Percentiles rank a stretch among this genome's conserved stretches.
phyloP scores from a whole-genome alignment of 2,329 filamentous ascomycete genomes.

The Macroventuria anomochaeta region DNA sequence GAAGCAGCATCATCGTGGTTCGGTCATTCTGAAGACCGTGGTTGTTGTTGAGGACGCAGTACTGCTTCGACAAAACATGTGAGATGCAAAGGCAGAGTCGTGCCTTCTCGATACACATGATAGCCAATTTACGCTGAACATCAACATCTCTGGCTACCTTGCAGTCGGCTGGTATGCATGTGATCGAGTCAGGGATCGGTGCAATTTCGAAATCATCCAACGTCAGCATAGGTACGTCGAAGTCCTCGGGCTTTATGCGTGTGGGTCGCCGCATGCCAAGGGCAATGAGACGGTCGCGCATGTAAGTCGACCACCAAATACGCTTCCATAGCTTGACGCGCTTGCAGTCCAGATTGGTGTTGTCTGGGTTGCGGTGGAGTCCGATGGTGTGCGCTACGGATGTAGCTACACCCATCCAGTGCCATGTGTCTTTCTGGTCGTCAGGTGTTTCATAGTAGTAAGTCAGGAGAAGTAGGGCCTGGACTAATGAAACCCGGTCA shows the following conservation, averaged over 20 bases:
- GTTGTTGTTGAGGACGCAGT: constrained; percentile 86
- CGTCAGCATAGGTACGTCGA: constrained; percentile 88
- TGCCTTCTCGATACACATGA: constrained; percentile 90
- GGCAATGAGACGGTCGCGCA: constrained; percentile 90
- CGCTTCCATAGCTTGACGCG: constrained; percentile 89
- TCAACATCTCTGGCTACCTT: constrained; percentile 71
- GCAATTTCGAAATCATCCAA: constrained; percentile 84
- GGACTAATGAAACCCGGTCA: constrained; percentile 86
- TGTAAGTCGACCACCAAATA: constrained; percentile 98
- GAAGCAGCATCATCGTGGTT: constrained; percentile 85
- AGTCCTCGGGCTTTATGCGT: constrained; percentile 90
- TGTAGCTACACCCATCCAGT: constrained; percentile 97
- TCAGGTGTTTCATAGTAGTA: constrained; percentile 98
- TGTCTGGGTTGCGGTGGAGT: constrained; percentile 82
- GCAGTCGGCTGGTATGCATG: constrained; percentile 73
- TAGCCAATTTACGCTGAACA: constrained; percentile 79
- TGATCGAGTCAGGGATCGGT: constrained; percentile 69
- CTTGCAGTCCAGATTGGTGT: constrained; percentile 74
- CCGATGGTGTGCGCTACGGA: constrained; percentile 93
- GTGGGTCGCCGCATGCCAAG: constrained; percentile 93
- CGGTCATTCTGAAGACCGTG: constrained; percentile 73
- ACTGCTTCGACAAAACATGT: constrained; percentile 87
- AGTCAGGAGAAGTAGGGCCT: constrained; percentile 88
- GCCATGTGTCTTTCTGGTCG: constrained; percentile 97
- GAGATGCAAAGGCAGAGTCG: constrained; percentile 89